phyloP scores from a whole-genome alignment of 768 basidiomycete species.

The Boletus insuetus region DNA sequence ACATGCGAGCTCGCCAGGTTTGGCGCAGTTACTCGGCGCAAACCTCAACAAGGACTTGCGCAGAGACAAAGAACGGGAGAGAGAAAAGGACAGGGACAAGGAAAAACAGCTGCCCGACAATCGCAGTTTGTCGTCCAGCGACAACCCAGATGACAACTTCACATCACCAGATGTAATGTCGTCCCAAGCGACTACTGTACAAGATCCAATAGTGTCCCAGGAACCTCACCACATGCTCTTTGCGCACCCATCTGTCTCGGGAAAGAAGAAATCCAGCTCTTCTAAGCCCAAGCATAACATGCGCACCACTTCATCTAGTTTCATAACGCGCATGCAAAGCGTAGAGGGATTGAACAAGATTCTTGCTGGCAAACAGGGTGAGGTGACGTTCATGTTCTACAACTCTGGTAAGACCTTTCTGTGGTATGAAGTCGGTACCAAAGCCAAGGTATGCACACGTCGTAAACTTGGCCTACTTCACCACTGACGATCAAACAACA shows the following conservation, averaged over 20 bases:
- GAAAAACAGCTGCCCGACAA: slow-evolving; percentile 47
- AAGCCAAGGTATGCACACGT: slow-evolving; percentile 61
- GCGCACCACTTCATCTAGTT: slow-evolving; percentile 87
- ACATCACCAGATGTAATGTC: slow-evolving; percentile 40
- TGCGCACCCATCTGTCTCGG: slow-evolving; percentile 42
- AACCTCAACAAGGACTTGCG: slow-evolving; percentile 56
- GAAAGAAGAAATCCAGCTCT: slow-evolving; percentile 60
- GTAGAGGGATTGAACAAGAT: slow-evolving; percentile 71
- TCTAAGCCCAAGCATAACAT: slow-evolving; percentile 89
- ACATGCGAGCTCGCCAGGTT: slow-evolving; percentile 51
- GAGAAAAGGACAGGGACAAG: slow-evolving; percentile 40
- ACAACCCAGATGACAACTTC: slow-evolving; percentile 62
- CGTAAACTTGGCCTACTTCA: not conserved
- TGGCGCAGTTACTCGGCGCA: slow-evolving; percentile 66
- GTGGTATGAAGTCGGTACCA: slow-evolving; percentile 85
- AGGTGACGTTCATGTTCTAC: slow-evolving; percentile 83
- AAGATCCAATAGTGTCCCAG: slow-evolving; percentile 26
- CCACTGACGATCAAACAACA: slow-evolving; percentile 31
- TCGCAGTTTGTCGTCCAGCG: slow-evolving; percentile 78
- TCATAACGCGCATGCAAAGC: slow-evolving; percentile 83
- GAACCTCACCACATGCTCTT: slow-evolving; percentile 57
- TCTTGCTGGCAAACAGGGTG: slow-evolving; percentile 79
- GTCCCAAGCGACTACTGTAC: slow-evolving; percentile 33
- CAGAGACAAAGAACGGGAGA: slow-evolving; percentile 39
- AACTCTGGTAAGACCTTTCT: slow-evolving; percentile 81